Conservation (phyloP, 805 yeast species). For the Candida dendrica region DNA sequence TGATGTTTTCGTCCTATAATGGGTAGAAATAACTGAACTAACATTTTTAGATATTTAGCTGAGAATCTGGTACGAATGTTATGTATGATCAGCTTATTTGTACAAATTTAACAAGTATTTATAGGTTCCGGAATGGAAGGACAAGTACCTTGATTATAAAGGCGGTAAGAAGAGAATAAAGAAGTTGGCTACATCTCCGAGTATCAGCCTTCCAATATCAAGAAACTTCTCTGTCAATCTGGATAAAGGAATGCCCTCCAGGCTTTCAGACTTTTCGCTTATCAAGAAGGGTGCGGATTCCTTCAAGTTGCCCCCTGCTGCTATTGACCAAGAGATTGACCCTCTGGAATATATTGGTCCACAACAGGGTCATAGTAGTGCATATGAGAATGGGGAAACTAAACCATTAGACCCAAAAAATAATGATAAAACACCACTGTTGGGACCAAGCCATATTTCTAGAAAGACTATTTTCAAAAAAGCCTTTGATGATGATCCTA, state of each 20-base stretch:
- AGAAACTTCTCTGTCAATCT: background rate
- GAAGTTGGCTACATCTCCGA: conserved; percentile 15
- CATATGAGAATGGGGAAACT: background rate
- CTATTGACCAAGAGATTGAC: conserved; percentile 4
- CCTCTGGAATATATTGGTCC: background rate
- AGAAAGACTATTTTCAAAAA: background rate
- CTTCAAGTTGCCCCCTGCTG: conserved; percentile 7
- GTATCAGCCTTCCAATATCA: background rate
- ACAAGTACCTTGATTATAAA: conserved; percentile 69
- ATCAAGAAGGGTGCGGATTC: background rate
- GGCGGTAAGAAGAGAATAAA: conserved; percentile 25
- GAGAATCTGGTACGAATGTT: conserved; percentile 4
- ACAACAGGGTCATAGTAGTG: background rate
- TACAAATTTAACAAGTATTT: too few species aligned
- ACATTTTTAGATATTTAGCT: conserved; percentile 1
- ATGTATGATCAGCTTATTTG: too few species aligned
- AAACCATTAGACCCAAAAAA: background rate
- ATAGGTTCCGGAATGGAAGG: conserved; percentile 80
- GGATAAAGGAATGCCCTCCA: background rate
- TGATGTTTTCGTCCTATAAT: background rate
- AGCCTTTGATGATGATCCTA: background rate
- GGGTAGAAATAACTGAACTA: too few species aligned
- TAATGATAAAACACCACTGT: conserved; percentile 19
- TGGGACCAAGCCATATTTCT: conserved; percentile 2
- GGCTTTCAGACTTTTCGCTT: background rate